Evolutionary conservation across 2,329 filamentous ascomycete species (phyloP).

Genomic region (Pestalotiopsis sp.): DNA sequence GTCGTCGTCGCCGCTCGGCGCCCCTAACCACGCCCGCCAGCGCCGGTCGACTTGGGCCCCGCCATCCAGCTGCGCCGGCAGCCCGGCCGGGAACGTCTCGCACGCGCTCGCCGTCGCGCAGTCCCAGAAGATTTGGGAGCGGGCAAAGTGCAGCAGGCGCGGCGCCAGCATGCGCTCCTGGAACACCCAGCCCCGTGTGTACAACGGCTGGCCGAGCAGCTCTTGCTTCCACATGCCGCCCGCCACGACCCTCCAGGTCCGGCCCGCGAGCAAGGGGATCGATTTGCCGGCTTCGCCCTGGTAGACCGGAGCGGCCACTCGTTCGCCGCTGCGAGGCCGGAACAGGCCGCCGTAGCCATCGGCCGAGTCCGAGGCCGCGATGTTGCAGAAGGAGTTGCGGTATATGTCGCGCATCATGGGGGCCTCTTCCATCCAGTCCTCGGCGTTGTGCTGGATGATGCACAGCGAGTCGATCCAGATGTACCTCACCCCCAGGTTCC

Average conservation of each 20-base stretch:
- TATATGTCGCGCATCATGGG: constrained; percentile 10
- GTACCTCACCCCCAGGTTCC: not conserved
- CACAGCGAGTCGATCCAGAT: constrained; percentile 13
- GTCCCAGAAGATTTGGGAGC: constrained; percentile 26
- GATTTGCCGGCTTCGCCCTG: not conserved
- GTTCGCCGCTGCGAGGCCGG: not conserved
- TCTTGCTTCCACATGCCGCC: constrained; percentile 7
- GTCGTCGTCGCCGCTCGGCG: not conserved
- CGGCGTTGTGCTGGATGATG: constrained; percentile 6
- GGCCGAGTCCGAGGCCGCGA: not conserved
- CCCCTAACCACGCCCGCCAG: constrained; percentile 17
- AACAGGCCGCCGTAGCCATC: constrained; percentile 4
- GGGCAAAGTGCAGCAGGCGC: constrained; percentile 24
- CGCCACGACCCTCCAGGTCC: constrained; percentile 14
- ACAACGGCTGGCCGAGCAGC: constrained; percentile 17
- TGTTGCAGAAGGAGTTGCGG: constrained; percentile 13
- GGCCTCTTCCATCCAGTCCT: not conserved
- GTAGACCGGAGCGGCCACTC: not conserved
- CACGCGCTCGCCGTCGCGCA: constrained; percentile 23
- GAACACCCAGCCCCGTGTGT: constrained; percentile 24
- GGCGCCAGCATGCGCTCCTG: constrained; percentile 27
- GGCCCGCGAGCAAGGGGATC: not conserved
- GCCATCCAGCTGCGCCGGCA: constrained; percentile 19
- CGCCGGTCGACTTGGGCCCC: constrained; percentile 17
- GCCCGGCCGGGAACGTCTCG: constrained; percentile 21